These are phyloP conservation scores for Microbotryum silenes-acaulis DNA, from an alignment of 1,284 basidiomycete species.

Conservation along the genomic window DNA sequence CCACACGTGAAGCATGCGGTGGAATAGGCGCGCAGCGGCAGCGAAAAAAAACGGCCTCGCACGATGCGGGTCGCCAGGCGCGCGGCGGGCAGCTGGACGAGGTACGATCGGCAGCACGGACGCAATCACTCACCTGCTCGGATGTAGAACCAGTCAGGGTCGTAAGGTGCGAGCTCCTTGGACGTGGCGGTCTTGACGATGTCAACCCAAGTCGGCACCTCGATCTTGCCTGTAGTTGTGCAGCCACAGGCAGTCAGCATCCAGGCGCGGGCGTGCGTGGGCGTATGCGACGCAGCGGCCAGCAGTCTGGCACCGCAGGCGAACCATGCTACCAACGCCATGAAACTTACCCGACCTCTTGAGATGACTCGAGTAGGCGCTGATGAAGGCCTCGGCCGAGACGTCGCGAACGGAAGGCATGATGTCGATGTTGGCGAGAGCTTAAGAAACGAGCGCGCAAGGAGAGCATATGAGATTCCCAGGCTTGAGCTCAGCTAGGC, in stretches of 20 bases:
- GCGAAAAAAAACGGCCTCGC: not conserved
- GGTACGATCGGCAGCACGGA: not conserved
- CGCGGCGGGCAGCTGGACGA: not conserved
- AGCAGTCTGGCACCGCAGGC: too few species aligned
- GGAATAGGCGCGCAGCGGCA: not conserved
- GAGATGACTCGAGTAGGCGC: slow-evolving; percentile 75
- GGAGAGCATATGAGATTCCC: too few species aligned
- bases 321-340: too few species aligned
- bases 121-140: slow-evolving; percentile 67
- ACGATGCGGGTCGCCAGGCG: not conserved
- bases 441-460: too few species aligned
- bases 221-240: slow-evolving; percentile 62
- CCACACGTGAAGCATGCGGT: slow-evolving; percentile 12
- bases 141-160: slow-evolving; percentile 99
- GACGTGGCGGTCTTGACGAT: slow-evolving; percentile 96
- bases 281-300: too few species aligned
- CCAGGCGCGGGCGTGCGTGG: too few species aligned
- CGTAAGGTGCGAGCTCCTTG: slow-evolving; percentile 98
- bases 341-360: too few species aligned
- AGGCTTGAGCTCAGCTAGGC: too few species aligned
- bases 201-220: slow-evolving; percentile 98
- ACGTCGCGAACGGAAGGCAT: slow-evolving; percentile 38
- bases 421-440: too few species aligned
- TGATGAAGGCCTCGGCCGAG: slow-evolving; percentile 75
- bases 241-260: too few species aligned